Evolutionary conservation across 768 basidiomycete species (phyloP), one percentile per base, ranked within the genome.

Genomic region (Melanogaster broomeanus): DNA sequence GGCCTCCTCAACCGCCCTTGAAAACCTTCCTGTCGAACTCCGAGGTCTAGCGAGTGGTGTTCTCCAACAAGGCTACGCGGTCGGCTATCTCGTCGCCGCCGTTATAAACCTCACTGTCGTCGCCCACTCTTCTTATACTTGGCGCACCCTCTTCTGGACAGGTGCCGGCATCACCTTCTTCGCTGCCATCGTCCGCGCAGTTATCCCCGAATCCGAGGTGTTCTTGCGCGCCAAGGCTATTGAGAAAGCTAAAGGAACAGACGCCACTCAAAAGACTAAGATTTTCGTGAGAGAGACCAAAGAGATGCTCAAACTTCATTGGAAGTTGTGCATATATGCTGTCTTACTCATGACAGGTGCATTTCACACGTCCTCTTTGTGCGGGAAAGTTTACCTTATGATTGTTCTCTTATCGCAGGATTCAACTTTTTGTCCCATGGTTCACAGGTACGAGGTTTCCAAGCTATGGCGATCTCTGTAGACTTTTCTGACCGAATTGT

Each of bases 61-160:
- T 42, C 67, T 98, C 6, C 95, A 97, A 60, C 83, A 95, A 64
- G 94, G 92, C 15, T 95, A 96, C 61, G 90, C 92, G 0, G 79
- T 85, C 12, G 94, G 94, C 2, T 95, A 87, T 65, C 82, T 96
- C 8, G 57, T 97, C 50, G 90, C 92, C 0, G 88, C 93, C 1
- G 82, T 88, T 41, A 80, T 95, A 73, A 93, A 94, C 63, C 75
- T 95, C 19, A 77, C 70, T 3, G 73, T 88, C 22, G 90, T 72
- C 12, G 51, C 65, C 1, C 15, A 33, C 2, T 59, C 65, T 0
- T n/a, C 19, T 22, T 42, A 71, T 37, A 70, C 74, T 38, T 96
- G 94, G 94, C 76, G 93, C 33, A 70, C 78, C 4, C 71, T 97
- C 16, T 96, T 95, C 76, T 97, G 88, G 84, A 79, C 84, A 34